Base-by-base conservation (phyloP, 2,329 filamentous ascomycete genomes). In the Scleromitrula shiraiana region DNA sequence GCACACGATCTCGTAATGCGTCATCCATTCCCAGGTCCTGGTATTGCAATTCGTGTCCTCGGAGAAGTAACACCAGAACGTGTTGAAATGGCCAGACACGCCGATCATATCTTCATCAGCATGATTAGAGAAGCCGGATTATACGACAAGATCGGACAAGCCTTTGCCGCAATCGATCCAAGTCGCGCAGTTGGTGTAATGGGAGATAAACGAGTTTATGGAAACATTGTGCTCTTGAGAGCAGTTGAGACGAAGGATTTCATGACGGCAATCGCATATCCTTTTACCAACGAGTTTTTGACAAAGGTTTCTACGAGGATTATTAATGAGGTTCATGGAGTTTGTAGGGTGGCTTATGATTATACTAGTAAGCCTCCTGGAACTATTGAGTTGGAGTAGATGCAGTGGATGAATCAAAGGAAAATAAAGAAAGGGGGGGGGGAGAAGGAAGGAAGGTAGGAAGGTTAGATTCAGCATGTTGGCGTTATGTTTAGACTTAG, bases 41-140 rank as follows among this genome's bases (percentile, higher is more conserved):
- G 82, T 44, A 74, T 84, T 49, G 82, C 79, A 22, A 83, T 85
- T 55, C 78, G 76, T 68, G 43, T 95, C 51, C 71, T 95, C 1
- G 90, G 90, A 29, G 89, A 94, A 58, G 82, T 95, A 12, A 95
- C 87, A 1, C 75, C 74, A 2, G 85, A 90, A 63, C 78, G 84
- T 35, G 83, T 95, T 14, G 78, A 80, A 47, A 93, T 95, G 54
- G 87, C 80, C 2, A 71, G 86, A n/a, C 72, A 85, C 63, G 86
- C 85, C 1, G 87, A 90, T 60, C 63, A 79, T 61, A 90, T 91
- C 61, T 90, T 86, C 68, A 88, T 90, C 57, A 74, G 75, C 53
- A 81, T 83, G 74, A 90, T 91, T 68, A 74, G 71, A 59, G 76
- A 78, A 48, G 83, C 83, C 0, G 85, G 85, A 9, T 66, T 89